A percentile compares a stretch with the other conserved stretches of the same genome.
These are phyloP conservation scores for Phyllosticta citriasiana DNA, from an alignment of 2,329 filamentous ascomycete genomes.

Conservation along the genomic window DNA sequence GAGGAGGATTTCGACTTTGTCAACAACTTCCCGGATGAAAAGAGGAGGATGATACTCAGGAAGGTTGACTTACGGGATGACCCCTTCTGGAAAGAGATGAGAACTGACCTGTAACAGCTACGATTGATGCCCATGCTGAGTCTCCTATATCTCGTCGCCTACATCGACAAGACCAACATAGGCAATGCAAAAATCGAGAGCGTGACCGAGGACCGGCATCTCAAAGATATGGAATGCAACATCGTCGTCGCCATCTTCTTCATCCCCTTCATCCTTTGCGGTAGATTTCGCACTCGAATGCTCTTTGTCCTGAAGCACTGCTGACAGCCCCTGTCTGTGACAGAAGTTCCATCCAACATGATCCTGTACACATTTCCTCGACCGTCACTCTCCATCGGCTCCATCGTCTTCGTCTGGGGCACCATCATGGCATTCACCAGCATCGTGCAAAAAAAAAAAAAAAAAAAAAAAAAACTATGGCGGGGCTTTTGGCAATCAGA, in stretches of 20 bases:
- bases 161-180: conserved; percentile 9
- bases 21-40: conserved; percentile 15
- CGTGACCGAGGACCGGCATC: conserved; percentile 15
- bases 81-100: no score
- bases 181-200: conserved; percentile 34
- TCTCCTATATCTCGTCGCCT: no score
- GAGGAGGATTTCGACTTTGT: conserved; percentile 22
- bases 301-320: no score
- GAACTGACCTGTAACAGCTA: conserved; percentile 10
- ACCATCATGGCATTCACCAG: conserved; percentile 35
- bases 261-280: conserved; percentile 31
- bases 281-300: conserved; percentile 14
- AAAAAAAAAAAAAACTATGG: no score
- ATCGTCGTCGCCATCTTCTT: conserved; percentile 55
- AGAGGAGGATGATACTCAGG: conserved; percentile 18
- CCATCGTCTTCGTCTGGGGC: conserved; percentile 37
- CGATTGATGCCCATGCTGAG: conserved; percentile 16
- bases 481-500: conserved; percentile 38
- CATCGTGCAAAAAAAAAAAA: conserved; percentile 35
- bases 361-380: conserved; percentile 46
- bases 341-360: conserved; percentile 43
- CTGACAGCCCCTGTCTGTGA: conserved; percentile 13
- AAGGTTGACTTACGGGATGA: conserved; percentile 13
- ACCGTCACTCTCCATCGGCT: conserved; percentile 22
- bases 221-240: conserved; percentile 49